These are phyloP conservation scores for Solanum infundibuliforme DNA, from an alignment of 257 asterid species.

Conservation along the genomic window DNA sequence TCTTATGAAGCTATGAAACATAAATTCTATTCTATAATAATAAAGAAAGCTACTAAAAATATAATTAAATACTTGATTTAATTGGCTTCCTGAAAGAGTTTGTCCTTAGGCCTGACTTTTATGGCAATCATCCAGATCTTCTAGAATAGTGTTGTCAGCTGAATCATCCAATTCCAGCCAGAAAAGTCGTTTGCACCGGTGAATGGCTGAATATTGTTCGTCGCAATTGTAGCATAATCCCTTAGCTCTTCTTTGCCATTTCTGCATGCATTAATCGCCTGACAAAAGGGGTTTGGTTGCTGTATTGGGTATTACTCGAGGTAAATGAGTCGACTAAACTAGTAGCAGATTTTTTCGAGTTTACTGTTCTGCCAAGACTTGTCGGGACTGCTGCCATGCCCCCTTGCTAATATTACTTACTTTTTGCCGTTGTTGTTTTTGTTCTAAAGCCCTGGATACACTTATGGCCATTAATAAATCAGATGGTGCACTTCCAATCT, in stretches of 20 bases:
- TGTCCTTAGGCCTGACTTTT: neutral
- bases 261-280: neutral
- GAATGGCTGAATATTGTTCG: neutral
- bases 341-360: neutral
- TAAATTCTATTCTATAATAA: too few species aligned
- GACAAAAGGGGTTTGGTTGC: neutral
- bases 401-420: neutral
- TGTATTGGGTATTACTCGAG: neutral
- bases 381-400: neutral
- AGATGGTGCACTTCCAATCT: neutral
- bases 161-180: neutral
- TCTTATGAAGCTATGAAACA: neutral
- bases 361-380: neutral
- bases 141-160: neutral
- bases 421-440: neutral
- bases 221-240: neutral
- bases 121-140: neutral
- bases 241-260: neutral
- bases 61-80: neutral
- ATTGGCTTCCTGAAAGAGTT: neutral
- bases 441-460: neutral
- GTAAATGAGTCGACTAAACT: neutral
- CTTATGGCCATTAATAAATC: neutral
- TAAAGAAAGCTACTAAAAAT: neutral
- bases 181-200: neutral